Evolutionary conservation across 2,329 filamentous ascomycete genomes (phyloP), one percentile per base, ranked within the genome.

Genomic region (Madurella mycetomatis): DNA sequence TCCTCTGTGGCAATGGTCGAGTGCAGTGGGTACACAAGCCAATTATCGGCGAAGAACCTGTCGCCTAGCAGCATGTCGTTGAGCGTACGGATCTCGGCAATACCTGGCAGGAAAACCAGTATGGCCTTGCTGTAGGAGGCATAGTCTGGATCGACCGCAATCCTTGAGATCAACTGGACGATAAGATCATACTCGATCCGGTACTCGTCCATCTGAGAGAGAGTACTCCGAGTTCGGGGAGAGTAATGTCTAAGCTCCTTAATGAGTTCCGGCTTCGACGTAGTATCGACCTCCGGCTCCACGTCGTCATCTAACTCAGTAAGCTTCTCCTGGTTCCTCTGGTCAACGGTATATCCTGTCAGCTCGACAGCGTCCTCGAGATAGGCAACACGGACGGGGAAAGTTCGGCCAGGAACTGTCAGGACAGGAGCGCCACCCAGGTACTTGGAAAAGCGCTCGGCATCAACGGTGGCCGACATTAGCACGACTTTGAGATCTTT

Each of bases 401-500:
- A 99, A 0, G 92, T 97, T 45, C 94, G 84, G 0, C 94, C 94
- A 2, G 94, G 94, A 13, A 99, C 90, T 56, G 88, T 91, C 51
- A 99, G 76, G 41, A 97, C 84, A 0, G 92, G 92, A 1, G 92
- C 92, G 4, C 85, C 84, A 52, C 86, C 85, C 1, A 99, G 80
- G 66, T 97, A 99, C 11, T 83, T 82, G 0, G 94, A 96, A 68
- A 99, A 96, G 15, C 86, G 85, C 56, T 92, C 86, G 0, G 94
- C 90, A 69, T 99, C 90, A 8, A 99, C 90, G 0, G 94, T 99
- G 11, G 94, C 94, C 61, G 92, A 97, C 94, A 99, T 99, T 46
- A 99, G 80, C 39, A 99, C 81, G 17, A 99, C 87, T 71, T 95
- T 97, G 49, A 99, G 76, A 60, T 95, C 88, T 57, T 86, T 86